Conservation (phyloP, 345 rosid genomes). For the Eucalyptus erythrocorys region DNA sequence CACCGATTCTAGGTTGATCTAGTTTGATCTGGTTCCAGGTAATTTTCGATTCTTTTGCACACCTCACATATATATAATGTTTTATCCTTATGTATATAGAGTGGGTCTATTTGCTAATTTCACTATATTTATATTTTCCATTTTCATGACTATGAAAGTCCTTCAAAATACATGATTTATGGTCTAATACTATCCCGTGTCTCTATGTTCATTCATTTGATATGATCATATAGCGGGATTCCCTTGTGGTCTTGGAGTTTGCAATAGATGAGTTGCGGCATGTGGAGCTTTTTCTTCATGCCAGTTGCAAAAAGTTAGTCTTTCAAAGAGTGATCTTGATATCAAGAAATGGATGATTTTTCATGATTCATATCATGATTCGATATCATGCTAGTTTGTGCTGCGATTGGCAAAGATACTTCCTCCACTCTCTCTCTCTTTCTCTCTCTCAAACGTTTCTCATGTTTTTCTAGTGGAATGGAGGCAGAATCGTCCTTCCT, state of each 20-base stretch:
- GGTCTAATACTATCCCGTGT: not conserved
- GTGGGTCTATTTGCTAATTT: not conserved
- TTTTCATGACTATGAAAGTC: too few relatives aligned
- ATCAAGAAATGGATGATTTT: not conserved
- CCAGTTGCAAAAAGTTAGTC: not conserved
- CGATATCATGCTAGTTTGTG: not conserved
- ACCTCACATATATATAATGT: not conserved
- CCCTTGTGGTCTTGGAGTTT: not conserved
- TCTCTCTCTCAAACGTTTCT: not conserved
- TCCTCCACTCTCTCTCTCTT: not conserved
- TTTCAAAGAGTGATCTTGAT: not conserved
- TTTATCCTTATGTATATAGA: not conserved
- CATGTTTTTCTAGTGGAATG: not conserved
- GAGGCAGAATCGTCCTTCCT: not conserved
- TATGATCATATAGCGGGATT: not conserved
- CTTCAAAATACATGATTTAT: not conserved
- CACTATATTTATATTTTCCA: not conserved
- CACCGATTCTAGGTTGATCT: too few relatives aligned
- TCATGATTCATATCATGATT: not conserved
- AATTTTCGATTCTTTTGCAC: not conserved
- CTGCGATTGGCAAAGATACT: not conserved
- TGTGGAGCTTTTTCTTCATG: not conserved
- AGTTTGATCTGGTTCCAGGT: rapidly evolving
- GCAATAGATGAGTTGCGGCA: not conserved
- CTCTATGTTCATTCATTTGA: not conserved